Base-by-base conservation (phyloP, 2,329 filamentous ascomycete species). In the Malbranchea cinnamomea region DNA sequence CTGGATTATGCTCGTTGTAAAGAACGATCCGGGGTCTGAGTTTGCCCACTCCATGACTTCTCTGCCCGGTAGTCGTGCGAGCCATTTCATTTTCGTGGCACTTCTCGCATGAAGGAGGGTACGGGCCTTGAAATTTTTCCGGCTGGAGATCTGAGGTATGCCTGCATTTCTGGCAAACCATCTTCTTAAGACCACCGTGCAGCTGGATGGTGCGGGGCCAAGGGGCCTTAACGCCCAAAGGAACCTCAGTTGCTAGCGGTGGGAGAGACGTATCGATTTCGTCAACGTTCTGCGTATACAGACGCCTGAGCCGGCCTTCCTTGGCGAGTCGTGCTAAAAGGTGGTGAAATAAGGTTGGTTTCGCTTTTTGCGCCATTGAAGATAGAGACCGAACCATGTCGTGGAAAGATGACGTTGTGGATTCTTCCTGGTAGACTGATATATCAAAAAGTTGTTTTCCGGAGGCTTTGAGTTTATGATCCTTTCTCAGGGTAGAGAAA, bases 241-340 rank as follows among this genome's bases (percentile, higher is more conserved):
- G 89, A 2, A 93, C 74, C 30, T 69, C 67, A 0, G 89, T 95
- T 15, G 69, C 67, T 6, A 98, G 62, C 2, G 87, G 85, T 26
- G 73, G 62, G 53, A 98, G 68, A 5, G 74, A 71, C 0, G 82
- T 89, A 45, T 98, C 89, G 41, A 98, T 79, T 35, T 85, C 83
- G 57, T 98, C 89, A 19, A 98, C 87, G 44, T 98, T 98, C 50
- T 98, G 89, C 2, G 82, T 87, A 54, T 98, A 98, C 5, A 98
- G 67, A 24, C 89, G 80, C 49, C 94, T 63, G 14, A 98, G 60
- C 12, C 89, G 80, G 24, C 78, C 81, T 55, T 95, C 84, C 34
- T 80, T 70, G 3, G 87, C 82, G 13, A 98, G 65, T 3, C 84
- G 87, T 27, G 89, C 89, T 24, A 98, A 68, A 54, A 98, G 69